Conservation (phyloP, 2,329 filamentous ascomycete species). For the Exophiala dermatitidis region DNA sequence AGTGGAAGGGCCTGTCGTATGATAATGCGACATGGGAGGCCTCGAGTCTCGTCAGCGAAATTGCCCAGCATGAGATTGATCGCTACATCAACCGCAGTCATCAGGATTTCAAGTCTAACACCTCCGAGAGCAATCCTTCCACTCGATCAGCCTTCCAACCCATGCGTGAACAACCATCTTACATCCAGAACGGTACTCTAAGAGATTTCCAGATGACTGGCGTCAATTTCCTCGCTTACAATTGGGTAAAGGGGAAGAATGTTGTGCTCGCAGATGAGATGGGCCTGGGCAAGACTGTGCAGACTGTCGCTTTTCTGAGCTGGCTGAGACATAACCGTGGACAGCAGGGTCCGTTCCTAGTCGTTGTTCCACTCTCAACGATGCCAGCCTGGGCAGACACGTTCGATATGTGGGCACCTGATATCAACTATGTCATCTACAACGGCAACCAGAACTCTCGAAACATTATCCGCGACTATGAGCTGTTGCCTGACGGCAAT, state of each 20-base stretch:
- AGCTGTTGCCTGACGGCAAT: constrained; percentile 80
- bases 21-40: constrained; percentile 92
- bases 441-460: constrained; percentile 82
- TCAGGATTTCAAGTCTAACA: constrained; percentile 72
- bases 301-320: constrained; percentile 93
- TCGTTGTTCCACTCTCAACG: constrained; percentile 93
- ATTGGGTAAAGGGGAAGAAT: constrained; percentile 90
- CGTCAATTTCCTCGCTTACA: constrained; percentile 89
- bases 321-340: constrained; percentile 86
- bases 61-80: constrained; percentile 85
- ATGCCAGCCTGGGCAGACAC: constrained; percentile 98
- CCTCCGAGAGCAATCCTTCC: constrained; percentile 64
- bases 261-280: constrained; percentile 98
- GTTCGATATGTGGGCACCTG: constrained; percentile 91
- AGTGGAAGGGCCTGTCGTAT: constrained; percentile 93
- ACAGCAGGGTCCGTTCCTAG: constrained; percentile 91
- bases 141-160: constrained; percentile 65
- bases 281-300: constrained; percentile 96
- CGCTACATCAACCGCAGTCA: constrained; percentile 78
- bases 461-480: constrained; percentile 80
- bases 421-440: constrained; percentile 95
- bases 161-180: constrained; percentile 76
- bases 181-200: constrained; percentile 75
- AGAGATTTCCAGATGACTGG: constrained; percentile 91
- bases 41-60: constrained; percentile 63